Evolutionary conservation across 2,329 filamentous ascomycete species (phyloP).

Genomic region (Penicillium crustosum): DNA sequence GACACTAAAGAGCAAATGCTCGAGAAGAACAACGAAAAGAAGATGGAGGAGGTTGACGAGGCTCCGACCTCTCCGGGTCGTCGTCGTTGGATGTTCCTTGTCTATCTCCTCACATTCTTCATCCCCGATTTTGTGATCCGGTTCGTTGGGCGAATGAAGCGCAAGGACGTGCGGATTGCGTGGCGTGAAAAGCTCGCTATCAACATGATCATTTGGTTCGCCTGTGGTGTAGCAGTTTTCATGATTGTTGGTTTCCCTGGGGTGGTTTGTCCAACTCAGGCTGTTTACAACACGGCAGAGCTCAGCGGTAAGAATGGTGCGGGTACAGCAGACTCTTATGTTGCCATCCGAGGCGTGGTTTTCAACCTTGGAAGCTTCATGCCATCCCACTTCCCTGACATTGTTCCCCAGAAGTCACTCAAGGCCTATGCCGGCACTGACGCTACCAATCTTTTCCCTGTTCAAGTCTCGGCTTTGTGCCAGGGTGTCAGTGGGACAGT

Average conservation of each 20-base stretch:
- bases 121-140: conserved; percentile 82
- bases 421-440: conserved; percentile 83
- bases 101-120: conserved; percentile 81
- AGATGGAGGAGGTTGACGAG: conserved; percentile 87
- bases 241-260: conserved; percentile 86
- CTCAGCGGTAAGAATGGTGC: conserved; percentile 73
- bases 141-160: conserved; percentile 76
- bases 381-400: conserved; percentile 73
- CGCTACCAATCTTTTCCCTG: conserved; percentile 83
- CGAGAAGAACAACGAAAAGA: conserved; percentile 89
- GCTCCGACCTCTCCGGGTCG: conserved; percentile 73
- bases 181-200: conserved; percentile 98
- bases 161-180: conserved; percentile 86
- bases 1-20: conserved; percentile 93
- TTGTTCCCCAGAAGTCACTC: conserved; percentile 61
- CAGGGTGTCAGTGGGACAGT: conserved; percentile 67
- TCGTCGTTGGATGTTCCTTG: conserved; percentile 85
- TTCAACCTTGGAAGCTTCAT: conserved; percentile 77
- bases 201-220: conserved; percentile 94
- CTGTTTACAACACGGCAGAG: conserved; percentile 80
- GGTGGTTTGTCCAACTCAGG: conserved; percentile 85
- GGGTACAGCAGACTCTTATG: conserved; percentile 62
- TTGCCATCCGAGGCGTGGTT: conserved; percentile 84
- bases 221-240: conserved; percentile 75
- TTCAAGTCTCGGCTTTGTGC: conserved; percentile 92